Evolutionary conservation across 2,329 filamentous ascomycete genomes (phyloP).

Genomic region (Endoconidiophora polonica): DNA sequence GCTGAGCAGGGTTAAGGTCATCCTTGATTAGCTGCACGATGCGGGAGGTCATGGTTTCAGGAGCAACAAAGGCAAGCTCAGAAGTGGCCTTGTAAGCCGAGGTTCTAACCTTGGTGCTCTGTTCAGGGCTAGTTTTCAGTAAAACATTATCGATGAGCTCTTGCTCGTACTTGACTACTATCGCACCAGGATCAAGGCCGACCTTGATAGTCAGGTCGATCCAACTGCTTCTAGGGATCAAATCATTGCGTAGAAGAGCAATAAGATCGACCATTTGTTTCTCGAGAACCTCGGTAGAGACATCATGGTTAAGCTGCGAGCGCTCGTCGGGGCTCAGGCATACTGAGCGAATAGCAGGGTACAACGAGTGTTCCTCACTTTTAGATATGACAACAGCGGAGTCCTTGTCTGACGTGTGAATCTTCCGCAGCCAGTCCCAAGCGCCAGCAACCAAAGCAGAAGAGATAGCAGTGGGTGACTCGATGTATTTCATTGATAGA

Average conservation of each 20-base stretch:
- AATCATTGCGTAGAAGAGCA: slow-evolving; percentile 58
- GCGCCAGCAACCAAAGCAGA: slow-evolving; percentile 52
- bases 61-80: slow-evolving; percentile 85
- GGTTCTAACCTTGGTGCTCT: slow-evolving; percentile 30
- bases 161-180: slow-evolving; percentile 49
- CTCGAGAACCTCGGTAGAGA: slow-evolving; percentile 37
- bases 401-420: slow-evolving; percentile 62
- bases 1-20: slow-evolving; percentile 55
- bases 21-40: slow-evolving; percentile 57
- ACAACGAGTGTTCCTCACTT: slow-evolving; percentile 45
- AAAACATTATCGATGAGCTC: slow-evolving; percentile 52
- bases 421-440: slow-evolving; percentile 60
- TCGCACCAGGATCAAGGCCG: slow-evolving; percentile 63
- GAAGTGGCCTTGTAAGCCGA: slow-evolving; percentile 76
- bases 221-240: slow-evolving; percentile 70
- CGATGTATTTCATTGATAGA: slow-evolving; percentile 48
- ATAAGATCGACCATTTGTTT: slow-evolving; percentile 60
- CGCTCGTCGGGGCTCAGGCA: slow-evolving; percentile 40
- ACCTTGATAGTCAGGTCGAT: slow-evolving; percentile 72
- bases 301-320: slow-evolving; percentile 24
- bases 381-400: slow-evolving; percentile 50
- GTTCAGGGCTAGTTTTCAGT: slow-evolving; percentile 28
- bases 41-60: slow-evolving; percentile 59
- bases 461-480: slow-evolving; percentile 40
- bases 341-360: slow-evolving; percentile 43